Percentiles rank a stretch among this genome's conserved stretches.
Evolutionary conservation across 2,329 filamentous ascomycete genomes (phyloP).

Genomic region (Fusarium drepaniforme): DNA sequence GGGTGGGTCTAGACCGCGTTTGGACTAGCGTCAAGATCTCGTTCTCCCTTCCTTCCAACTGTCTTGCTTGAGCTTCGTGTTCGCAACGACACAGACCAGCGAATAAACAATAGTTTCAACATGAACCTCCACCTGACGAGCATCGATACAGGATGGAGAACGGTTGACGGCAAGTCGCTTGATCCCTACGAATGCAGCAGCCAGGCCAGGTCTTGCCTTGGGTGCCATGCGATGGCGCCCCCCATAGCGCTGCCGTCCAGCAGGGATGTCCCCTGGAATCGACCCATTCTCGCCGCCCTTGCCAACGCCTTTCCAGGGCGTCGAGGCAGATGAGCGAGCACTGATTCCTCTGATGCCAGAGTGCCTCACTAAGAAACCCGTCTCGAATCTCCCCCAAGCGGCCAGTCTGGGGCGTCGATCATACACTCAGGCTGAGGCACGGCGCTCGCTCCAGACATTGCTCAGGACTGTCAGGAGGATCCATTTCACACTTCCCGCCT

Average conservation of each 20-base stretch:
- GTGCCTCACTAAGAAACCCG: constrained; percentile 33
- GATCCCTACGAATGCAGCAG: constrained; percentile 13
- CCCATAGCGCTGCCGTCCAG: background rate
- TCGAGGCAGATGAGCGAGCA: constrained; percentile 31
- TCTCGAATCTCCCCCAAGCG: constrained; percentile 33
- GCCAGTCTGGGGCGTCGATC: constrained; percentile 44
- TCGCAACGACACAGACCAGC: constrained; percentile 23
- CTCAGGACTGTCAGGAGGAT: constrained; percentile 29
- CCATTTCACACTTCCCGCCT: constrained; percentile 13
- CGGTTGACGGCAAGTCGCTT: constrained; percentile 33
- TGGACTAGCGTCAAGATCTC: constrained; percentile 33
- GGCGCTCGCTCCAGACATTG: constrained; percentile 30
- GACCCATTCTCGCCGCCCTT: constrained; percentile 32
- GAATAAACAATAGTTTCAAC: constrained; percentile 23
- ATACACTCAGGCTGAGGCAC: constrained; percentile 45
- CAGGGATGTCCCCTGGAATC: constrained; percentile 34
- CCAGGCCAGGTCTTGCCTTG: constrained; percentile 15
- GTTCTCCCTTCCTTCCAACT: constrained; percentile 18
- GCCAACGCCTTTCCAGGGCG: constrained; percentile 7
- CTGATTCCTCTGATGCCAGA: constrained; percentile 40
- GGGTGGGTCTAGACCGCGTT: constrained; percentile 24
- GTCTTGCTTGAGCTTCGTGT: constrained; percentile 7
- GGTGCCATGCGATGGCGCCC: constrained; percentile 25
- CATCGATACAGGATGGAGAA: constrained; percentile 1
- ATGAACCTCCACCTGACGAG: constrained; percentile 30